Percentiles rank a stretch among this genome's conserved stretches.
Evolutionary conservation across 139 green algal genomes (phyloP).

Genomic region (Tetraselmis chui): DNA sequence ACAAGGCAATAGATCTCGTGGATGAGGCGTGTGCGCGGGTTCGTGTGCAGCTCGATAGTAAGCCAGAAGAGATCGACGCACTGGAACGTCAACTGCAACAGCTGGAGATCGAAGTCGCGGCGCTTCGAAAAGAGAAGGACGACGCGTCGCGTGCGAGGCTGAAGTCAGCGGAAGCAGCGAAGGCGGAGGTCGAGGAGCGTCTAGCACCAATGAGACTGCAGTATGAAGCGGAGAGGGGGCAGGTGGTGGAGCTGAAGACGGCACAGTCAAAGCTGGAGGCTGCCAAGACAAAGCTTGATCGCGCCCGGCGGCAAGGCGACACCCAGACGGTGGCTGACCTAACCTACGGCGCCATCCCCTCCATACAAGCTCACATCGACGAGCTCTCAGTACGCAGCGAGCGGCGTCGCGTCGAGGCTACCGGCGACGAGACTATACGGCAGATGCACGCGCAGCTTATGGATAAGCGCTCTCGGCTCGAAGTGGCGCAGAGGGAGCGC

Average conservation of each 20-base stretch:
- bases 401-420: not conserved
- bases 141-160: not conserved
- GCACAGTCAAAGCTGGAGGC: constrained; percentile 69
- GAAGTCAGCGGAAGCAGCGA: not conserved
- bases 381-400: not conserved
- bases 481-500: constrained; percentile 45
- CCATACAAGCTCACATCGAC: not conserved
- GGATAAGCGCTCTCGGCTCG: constrained; percentile 11
- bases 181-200: constrained; percentile 36
- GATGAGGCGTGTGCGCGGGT: constrained; percentile 70
- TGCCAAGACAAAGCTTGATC: constrained; percentile 63
- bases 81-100: constrained; percentile 57
- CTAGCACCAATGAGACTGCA: constrained; percentile 72
- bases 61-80: constrained; percentile 74
- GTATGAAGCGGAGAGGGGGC: constrained; percentile 35
- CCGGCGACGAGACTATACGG: not conserved
- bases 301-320: not conserved
- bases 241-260: constrained; percentile 20
- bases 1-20: constrained; percentile 88
- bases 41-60: constrained; percentile 60
- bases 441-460: not conserved
- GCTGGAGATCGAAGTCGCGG: constrained; percentile 51
- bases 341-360: not conserved
- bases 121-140: constrained; percentile 23
- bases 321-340: not conserved